phyloP scores from a whole-genome alignment of 1,284 basidiomycete species.

The Trichosporon asahii region DNA sequence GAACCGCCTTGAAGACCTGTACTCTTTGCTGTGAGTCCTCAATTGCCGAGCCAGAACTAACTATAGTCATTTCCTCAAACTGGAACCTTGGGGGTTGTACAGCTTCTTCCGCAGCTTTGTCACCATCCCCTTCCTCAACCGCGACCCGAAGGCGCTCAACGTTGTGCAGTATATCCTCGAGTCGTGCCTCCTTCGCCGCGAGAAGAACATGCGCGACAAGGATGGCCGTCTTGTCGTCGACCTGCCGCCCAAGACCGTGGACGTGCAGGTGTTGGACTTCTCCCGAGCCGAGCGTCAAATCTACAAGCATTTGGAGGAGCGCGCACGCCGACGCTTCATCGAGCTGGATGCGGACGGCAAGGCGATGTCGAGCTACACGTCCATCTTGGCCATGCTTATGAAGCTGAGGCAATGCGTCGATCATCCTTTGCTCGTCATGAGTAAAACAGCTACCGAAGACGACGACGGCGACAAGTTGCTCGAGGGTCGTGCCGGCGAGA shows the following conservation, averaged over 20 bases:
- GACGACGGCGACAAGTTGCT: slow-evolving; percentile 52
- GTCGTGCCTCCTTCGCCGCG: slow-evolving; percentile 80
- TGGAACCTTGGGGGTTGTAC: slow-evolving; percentile 87
- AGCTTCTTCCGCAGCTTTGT: slow-evolving; percentile 86
- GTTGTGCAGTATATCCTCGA: slow-evolving; percentile 90
- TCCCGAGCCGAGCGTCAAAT: slow-evolving; percentile 71
- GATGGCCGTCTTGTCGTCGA: slow-evolving; percentile 87
- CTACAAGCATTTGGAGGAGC: slow-evolving; percentile 58
- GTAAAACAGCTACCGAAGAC: slow-evolving; percentile 55
- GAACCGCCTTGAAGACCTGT: slow-evolving; percentile 89
- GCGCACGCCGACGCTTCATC: slow-evolving; percentile 59
- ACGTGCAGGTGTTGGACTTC: slow-evolving; percentile 69
- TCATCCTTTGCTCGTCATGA: slow-evolving; percentile 70
- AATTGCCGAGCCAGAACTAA: not conserved
- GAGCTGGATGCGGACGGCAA: slow-evolving; percentile 70
- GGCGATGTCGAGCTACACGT: slow-evolving; percentile 79
- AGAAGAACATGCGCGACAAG: slow-evolving; percentile 87
- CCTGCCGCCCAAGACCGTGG: slow-evolving; percentile 77
- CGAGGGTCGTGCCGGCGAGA: slow-evolving; percentile 52
- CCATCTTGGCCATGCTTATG: slow-evolving; percentile 88
- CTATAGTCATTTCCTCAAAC: slow-evolving; percentile 75
- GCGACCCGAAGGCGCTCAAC: slow-evolving; percentile 84
- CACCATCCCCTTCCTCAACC: slow-evolving; percentile 78
- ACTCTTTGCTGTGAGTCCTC: slow-evolving; percentile 68
- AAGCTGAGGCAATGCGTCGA: slow-evolving; percentile 82